Evolutionary conservation across 1,139 yeast genomes (phyloP), one percentile per base, ranked within the genome.

Genomic region (Pneumocystis jirovecii): DNA sequence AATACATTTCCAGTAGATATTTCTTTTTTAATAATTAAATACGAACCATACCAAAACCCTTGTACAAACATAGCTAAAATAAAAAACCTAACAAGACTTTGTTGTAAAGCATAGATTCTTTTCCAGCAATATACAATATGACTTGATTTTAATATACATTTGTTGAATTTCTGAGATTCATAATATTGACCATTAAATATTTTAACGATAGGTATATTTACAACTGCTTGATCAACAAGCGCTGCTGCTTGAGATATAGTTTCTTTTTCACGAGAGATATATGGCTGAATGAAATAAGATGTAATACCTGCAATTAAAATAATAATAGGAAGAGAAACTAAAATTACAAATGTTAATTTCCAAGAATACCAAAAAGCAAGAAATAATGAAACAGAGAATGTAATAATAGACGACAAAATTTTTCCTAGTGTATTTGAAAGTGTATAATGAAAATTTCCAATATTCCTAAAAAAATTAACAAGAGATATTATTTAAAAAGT

Each of bases 11-110:
- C 85, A 0, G 89, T 77, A 1, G 77, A 70, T 12, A 84, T 72
- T 21, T 80, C 78, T 0, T 83, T 83, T 3, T 75, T 73, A 61
- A 76, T 75, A 3, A 89, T 85, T 78, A 88, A 80, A 64, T 79
- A 77, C 56, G 85, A 82, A 2, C 97, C 98, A 75, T 85, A 91
- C 87, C 95, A 90, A 71, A 91, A 88, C 0, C 95, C 96, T 73
- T 89, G 96, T 1, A 90, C 88, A 77, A 91, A 90, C 84, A 89
- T 85, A 72, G 84, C 73, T 56, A 89, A 77, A 0, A 86, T 79
- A 7, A 90, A 70, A 21, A 82, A 76, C 70, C 85, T 82, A 65
- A 86, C 74, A 0, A 82, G 65, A 0, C 88, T 86, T 35, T 82
- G 75, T 71, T 89, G 91, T 0, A 83, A 74, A 15, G 86, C 78